phyloP scores from a whole-genome alignment of 2,329 filamentous ascomycete species.

The Colletotrichum ledebouriae region DNA sequence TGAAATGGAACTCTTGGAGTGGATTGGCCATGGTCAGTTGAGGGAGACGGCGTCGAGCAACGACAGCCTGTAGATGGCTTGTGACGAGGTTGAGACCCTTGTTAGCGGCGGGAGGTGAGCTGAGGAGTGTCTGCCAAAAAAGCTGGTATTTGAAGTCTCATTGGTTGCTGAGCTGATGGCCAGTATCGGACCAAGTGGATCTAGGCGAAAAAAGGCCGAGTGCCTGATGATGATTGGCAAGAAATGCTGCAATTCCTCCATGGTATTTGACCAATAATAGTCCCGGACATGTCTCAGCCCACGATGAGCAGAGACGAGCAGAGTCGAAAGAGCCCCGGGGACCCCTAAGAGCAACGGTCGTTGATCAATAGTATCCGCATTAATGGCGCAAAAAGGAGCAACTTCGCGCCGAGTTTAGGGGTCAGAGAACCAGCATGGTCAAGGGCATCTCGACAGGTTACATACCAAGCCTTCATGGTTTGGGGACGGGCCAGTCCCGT shows the following conservation, averaged over 20 bases:
- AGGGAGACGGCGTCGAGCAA: conserved; percentile 50
- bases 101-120: conserved; percentile 49
- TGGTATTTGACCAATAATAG: conserved; percentile 37
- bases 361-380: conserved; percentile 19
- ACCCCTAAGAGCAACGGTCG: conserved; percentile 20
- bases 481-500: conserved; percentile 30
- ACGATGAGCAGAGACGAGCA: conserved; percentile 30
- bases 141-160: conserved; percentile 47
- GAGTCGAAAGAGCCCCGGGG: conserved; percentile 5
- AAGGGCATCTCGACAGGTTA: conserved; percentile 33
- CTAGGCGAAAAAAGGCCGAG: conserved; percentile 25
- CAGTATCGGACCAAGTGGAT: conserved; percentile 35
- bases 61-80: conserved; percentile 51
- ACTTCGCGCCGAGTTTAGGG: conserved; percentile 7
- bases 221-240: conserved; percentile 37
- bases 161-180: conserved; percentile 47
- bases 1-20: conserved; percentile 33
- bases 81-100: conserved; percentile 46
- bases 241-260: conserved; percentile 28
- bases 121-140: conserved; percentile 52
- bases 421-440: conserved; percentile 28
- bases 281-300: not conserved
- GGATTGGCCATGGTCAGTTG: conserved; percentile 29
- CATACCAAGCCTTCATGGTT: conserved; percentile 20
- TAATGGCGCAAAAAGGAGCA: conserved; percentile 32